Percentiles rank a stretch among this genome's conserved stretches.
phyloP scores from a whole-genome alignment of 1,284 basidiomycete genomes.

The Ganoderma boninense region DNA sequence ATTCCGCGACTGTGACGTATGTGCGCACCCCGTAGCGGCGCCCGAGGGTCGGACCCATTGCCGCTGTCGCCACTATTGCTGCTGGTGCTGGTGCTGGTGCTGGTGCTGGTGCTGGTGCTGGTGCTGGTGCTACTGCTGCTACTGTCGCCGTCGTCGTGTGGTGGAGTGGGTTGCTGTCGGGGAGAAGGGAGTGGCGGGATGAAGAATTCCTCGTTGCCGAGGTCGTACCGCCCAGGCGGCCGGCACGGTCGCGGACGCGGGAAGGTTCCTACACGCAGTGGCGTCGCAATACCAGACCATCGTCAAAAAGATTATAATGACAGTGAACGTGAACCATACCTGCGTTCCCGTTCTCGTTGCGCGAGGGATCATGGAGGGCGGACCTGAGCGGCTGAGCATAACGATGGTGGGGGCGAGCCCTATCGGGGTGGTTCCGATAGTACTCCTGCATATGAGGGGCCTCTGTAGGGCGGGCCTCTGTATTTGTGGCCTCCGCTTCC shows the following conservation, averaged over 20 bases:
- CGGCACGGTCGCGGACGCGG: background rate
- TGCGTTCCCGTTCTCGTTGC: background rate
- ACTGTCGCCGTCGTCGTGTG: background rate
- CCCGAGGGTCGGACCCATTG: background rate
- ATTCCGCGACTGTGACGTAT: background rate
- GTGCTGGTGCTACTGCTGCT: no score
- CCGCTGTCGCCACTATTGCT: background rate
- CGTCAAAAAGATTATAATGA: background rate
- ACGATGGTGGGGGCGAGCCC: background rate
- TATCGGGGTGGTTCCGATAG: background rate
- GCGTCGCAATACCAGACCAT: background rate
- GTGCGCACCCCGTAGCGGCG: conserved; percentile 8
- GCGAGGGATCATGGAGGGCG: background rate
- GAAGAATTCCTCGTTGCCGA: background rate
- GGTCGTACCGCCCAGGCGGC: background rate
- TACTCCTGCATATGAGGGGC: background rate
- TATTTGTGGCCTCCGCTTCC: background rate
- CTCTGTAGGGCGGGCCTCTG: background rate
- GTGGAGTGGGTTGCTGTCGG: conserved; percentile 1
- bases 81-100: no score
- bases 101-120: no score
- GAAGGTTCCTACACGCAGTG: background rate
- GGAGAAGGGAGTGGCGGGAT: background rate
- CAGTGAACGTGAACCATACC: background rate
- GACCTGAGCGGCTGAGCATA: background rate